Conservation (phyloP, 768 basidiomycete genomes). For the Kwoniella dendrophila region DNA sequence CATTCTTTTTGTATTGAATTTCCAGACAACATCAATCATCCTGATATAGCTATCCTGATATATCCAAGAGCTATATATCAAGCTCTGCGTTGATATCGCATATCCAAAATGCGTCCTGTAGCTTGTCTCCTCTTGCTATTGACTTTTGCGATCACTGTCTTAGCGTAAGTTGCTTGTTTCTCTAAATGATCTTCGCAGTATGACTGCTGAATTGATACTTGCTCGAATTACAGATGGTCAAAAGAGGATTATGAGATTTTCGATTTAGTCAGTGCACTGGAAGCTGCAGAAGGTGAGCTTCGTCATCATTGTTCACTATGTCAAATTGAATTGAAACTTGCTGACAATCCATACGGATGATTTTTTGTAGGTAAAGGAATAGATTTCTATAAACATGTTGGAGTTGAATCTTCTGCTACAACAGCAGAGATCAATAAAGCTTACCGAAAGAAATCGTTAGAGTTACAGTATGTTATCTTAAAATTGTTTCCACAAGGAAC, state of each 20-base stretch:
- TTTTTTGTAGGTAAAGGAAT: slow-evolving; percentile 70
- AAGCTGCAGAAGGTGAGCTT: slow-evolving; percentile 71
- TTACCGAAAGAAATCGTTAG: slow-evolving; percentile 86
- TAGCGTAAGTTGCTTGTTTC: no score
- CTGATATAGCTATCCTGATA: no score
- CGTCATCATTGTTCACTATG: background rate
- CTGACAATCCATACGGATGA: no score
- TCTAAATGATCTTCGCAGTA: background rate
- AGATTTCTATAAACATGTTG: slow-evolving; percentile 95
- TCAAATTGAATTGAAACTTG: background rate
- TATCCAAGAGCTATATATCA: no score
- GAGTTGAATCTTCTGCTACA: slow-evolving; percentile 70
- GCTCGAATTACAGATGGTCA: slow-evolving; percentile 32
- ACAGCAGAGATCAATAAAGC: slow-evolving; percentile 76
- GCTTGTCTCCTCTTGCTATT: no score
- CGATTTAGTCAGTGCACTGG: slow-evolving; percentile 80
- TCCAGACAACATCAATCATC: no score
- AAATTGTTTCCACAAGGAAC: background rate
- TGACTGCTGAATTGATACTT: background rate
- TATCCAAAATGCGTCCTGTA: no score
- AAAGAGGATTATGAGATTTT: slow-evolving; percentile 97
- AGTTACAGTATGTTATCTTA: slow-evolving; percentile 71
- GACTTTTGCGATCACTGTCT: no score
- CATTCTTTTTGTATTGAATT: no score
- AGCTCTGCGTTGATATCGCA: no score